Percentiles rank a stretch among this genome's conserved stretches.
These are phyloP conservation scores for Xylaria sp. DNA, from an alignment of 2,329 filamentous ascomycete species.

Conservation along the genomic window DNA sequence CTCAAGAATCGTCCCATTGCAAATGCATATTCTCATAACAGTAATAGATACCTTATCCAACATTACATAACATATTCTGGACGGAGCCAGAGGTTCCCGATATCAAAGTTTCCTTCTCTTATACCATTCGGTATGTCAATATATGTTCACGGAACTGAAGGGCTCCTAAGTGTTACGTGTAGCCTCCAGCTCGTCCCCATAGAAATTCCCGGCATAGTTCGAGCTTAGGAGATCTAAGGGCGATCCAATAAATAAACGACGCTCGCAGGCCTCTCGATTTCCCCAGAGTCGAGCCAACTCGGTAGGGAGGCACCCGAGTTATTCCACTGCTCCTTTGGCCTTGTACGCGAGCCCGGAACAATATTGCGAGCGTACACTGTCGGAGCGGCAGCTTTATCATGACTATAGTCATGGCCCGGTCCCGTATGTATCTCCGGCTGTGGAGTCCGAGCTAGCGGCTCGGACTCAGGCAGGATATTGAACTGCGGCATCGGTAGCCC, in stretches of 20 bases:
- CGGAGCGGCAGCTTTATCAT: neutral
- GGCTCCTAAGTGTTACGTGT: neutral
- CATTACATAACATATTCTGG: neutral
- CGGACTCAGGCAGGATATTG: conserved; percentile 5
- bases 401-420: neutral
- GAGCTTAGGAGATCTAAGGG: neutral
- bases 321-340: neutral
- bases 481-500: conserved; percentile 26
- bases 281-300: conserved; percentile 20
- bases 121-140: neutral
- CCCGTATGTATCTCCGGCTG: neutral
- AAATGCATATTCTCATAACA: neutral
- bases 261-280: conserved; percentile 29
- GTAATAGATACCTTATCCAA: neutral
- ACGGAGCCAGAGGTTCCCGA: neutral
- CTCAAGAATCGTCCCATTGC: neutral
- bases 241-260: conserved; percentile 26
- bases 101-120: neutral
- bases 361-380: neutral
- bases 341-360: neutral
- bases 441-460: neutral
- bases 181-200: neutral
- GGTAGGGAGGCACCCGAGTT: conserved; percentile 9
- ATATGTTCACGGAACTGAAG: neutral
- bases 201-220: neutral